phyloP scores from a whole-genome alignment of 495 filamentous ascomycete species.

The Penicillium daleae region DNA sequence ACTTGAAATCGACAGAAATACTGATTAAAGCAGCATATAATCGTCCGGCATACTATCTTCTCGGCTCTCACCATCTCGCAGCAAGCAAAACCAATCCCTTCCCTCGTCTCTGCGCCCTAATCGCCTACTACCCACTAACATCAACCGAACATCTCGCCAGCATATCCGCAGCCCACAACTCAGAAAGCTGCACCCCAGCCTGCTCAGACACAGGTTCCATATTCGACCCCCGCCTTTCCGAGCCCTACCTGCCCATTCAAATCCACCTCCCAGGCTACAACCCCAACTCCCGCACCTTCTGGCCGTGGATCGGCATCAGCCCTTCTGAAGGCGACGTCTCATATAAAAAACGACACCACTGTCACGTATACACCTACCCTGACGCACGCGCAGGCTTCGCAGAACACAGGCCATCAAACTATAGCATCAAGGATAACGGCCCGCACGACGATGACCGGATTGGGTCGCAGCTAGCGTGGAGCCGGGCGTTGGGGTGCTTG shows the following conservation, averaged over 20 bases:
- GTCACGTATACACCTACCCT: constrained; percentile 50
- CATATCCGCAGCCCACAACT: constrained; percentile 10
- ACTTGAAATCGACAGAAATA: too few species aligned
- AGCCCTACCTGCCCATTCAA: constrained; percentile 53
- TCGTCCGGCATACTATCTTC: constrained; percentile 58
- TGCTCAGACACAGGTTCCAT: constrained; percentile 37
- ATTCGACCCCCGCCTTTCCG: constrained; percentile 36
- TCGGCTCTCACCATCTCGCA: constrained; percentile 54
- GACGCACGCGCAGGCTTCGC: constrained; percentile 56
- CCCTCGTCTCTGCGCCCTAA: constrained; percentile 51
- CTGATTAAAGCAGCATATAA: constrained; percentile 59
- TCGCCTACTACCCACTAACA: constrained; percentile 61
- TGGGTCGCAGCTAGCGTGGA: constrained; percentile 58
- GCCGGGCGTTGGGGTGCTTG: constrained; percentile 52
- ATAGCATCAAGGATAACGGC: constrained; percentile 17
- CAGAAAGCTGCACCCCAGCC: constrained; percentile 24
- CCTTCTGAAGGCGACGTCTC: constrained; percentile 29
- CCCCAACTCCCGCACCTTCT: constrained; percentile 36
- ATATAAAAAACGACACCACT: constrained; percentile 50
- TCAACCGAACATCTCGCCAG: constrained; percentile 14
- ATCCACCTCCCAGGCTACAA: constrained; percentile 56
- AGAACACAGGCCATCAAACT: constrained; percentile 41
- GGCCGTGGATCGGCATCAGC: constrained; percentile 31
- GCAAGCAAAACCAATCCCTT: constrained; percentile 43
- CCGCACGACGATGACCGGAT: constrained; percentile 36